A percentile compares a stretch with the other conserved stretches of the same genome.
Conservation (phyloP, 163 green algal genomes). For the Volvox carteri region DNA sequence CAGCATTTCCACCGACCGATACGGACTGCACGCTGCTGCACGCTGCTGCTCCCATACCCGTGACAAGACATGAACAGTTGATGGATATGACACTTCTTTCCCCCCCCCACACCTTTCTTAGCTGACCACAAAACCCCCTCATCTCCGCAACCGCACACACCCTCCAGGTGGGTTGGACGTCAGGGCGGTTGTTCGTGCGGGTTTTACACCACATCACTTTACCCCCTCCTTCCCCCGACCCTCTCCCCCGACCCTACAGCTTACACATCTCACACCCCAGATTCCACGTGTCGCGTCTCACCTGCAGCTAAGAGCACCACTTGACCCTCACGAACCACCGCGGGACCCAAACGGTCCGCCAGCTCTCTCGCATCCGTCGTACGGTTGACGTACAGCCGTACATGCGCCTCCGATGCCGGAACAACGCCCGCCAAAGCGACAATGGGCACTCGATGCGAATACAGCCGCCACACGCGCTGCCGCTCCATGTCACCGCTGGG, state of each 20-base stretch:
- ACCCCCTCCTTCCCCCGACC: background rate
- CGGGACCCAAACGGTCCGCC: background rate
- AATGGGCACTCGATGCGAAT: conserved; percentile 3
- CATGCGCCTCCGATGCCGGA: too few species aligned
- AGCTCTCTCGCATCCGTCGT: background rate
- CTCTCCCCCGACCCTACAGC: background rate
- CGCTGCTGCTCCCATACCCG: background rate
- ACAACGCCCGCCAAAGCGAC: background rate
- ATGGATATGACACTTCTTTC: background rate
- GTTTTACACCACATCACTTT: background rate
- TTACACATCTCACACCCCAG: background rate
- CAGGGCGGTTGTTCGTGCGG: too few species aligned
- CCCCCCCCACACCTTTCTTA: background rate
- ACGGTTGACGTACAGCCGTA: conserved; percentile 18
- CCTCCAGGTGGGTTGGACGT: too few species aligned
- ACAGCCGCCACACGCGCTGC: conserved; percentile 27
- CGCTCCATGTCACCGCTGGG: background rate
- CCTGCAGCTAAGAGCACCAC: conserved; percentile 19
- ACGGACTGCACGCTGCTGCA: background rate
- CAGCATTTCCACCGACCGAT: background rate
- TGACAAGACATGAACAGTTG: background rate
- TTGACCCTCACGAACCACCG: conserved; percentile 16
- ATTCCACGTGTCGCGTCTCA: background rate
- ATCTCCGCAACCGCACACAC: background rate
- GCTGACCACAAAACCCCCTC: background rate